A percentile compares a stretch with the other conserved stretches of the same genome.
Conservation (phyloP, 2,329 filamentous ascomycete species). For the Trichoderma sp. region DNA sequence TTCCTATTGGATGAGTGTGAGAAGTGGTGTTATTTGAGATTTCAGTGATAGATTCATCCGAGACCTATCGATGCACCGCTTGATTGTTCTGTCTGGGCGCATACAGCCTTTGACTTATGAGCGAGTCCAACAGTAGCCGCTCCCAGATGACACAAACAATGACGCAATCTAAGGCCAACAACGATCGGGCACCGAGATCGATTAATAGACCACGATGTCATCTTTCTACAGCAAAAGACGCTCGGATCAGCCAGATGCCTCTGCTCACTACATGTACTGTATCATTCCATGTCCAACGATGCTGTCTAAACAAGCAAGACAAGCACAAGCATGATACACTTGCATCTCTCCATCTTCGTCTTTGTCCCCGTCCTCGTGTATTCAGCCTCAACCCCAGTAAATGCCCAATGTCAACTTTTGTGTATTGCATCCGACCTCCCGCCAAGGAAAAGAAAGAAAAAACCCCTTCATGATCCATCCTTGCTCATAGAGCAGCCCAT, state of each 20-base stretch:
- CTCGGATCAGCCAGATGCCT: neutral
- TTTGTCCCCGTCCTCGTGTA: neutral
- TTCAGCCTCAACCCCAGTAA: constrained; percentile 6
- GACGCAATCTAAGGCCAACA: too few relatives aligned
- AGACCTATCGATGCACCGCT: too few relatives aligned
- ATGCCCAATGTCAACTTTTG: constrained; percentile 26
- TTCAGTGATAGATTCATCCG: too few relatives aligned
- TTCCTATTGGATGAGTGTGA: too few relatives aligned
- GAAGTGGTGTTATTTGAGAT: too few relatives aligned
- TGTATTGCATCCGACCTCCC: constrained; percentile 13
- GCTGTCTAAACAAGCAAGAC: neutral
- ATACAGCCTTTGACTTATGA: too few relatives aligned
- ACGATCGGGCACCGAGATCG: neutral
- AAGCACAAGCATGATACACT: neutral
- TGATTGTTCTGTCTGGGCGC: too few relatives aligned
- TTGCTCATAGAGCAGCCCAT: neutral
- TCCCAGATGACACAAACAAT: neutral
- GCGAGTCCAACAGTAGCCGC: too few relatives aligned
- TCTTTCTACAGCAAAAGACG: constrained; percentile 7
- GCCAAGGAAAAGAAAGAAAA: neutral
- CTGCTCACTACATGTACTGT: neutral
- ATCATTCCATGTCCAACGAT: too few relatives aligned
- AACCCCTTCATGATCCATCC: neutral
- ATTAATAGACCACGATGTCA: neutral
- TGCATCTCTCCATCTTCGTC: neutral